Evolutionary conservation across 1,139 yeast species (phyloP).

Genomic region (Nakaseomyces uthaithaninus): DNA sequence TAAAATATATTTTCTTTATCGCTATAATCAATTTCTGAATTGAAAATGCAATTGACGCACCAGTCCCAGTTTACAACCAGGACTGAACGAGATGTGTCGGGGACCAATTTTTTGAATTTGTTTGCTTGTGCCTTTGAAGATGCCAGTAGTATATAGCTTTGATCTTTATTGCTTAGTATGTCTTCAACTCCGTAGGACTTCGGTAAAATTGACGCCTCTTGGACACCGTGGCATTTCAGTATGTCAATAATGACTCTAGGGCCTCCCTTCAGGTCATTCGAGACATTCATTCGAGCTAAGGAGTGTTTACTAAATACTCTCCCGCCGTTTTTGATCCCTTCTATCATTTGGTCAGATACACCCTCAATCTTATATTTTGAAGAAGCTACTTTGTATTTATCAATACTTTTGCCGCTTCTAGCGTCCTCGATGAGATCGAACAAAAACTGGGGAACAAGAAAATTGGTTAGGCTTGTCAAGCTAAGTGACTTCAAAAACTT

Average conservation of each 20-base stretch:
- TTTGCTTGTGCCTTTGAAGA: slow-evolving; percentile 36
- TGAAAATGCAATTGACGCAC: slow-evolving; percentile 54
- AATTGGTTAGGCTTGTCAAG: slow-evolving; percentile 29
- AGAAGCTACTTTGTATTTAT: slow-evolving; percentile 8
- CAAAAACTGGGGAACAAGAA: slow-evolving; percentile 31
- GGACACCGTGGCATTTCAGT: slow-evolving; percentile 56
- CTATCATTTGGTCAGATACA: slow-evolving; percentile 28
- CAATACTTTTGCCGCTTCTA: slow-evolving; percentile 7
- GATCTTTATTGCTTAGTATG: slow-evolving; percentile 9
- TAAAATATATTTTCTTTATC: slow-evolving; percentile 4
- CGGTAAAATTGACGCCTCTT: slow-evolving; percentile 35
- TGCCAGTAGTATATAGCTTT: slow-evolving; percentile 24
- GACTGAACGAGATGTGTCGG: slow-evolving; percentile 23
- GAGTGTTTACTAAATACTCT: slow-evolving; percentile 33
- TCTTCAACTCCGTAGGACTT: slow-evolving; percentile 16
- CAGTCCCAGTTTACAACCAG: slow-evolving; percentile 57
- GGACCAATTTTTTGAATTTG: slow-evolving; percentile 33
- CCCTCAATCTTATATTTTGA: slow-evolving; percentile 28
- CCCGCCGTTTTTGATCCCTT: slow-evolving; percentile 29
- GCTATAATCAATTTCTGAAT: slow-evolving; percentile 30
- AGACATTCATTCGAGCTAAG: slow-evolving; percentile 49
- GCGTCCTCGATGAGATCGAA: slow-evolving; percentile 14
- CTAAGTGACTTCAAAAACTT: slow-evolving; percentile 51
- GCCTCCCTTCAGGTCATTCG: slow-evolving; percentile 64
- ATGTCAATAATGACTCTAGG: slow-evolving; percentile 51